Percentiles rank a stretch among this genome's conserved stretches.
These are phyloP conservation scores for Sarocladium strictum DNA, from an alignment of 2,329 filamentous ascomycete genomes.

Conservation along the genomic window DNA sequence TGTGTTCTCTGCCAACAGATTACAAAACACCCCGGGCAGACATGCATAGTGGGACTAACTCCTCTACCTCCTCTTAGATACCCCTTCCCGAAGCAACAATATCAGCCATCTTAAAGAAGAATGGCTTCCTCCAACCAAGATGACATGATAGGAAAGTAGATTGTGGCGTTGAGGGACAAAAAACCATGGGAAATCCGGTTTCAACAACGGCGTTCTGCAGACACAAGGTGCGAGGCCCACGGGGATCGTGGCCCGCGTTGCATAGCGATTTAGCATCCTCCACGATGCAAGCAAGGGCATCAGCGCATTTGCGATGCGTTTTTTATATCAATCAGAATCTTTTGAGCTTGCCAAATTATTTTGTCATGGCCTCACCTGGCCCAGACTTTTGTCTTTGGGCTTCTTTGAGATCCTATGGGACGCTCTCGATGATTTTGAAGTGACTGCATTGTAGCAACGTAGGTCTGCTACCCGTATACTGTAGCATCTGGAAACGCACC, in stretches of 20 bases:
- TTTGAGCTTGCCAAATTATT: neutral
- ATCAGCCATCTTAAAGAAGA: constrained; percentile 41
- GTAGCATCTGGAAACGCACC: too few relatives aligned
- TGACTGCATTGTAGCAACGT: too few relatives aligned
- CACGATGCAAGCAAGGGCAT: constrained; percentile 27
- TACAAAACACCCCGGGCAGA: neutral
- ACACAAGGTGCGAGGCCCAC: constrained; percentile 13
- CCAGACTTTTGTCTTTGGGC: neutral
- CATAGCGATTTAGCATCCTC: constrained; percentile 34
- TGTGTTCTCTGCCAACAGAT: neutral
- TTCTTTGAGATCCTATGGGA: too few relatives aligned
- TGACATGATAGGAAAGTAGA: constrained; percentile 15
- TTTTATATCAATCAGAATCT: neutral
- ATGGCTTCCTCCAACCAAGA: constrained; percentile 9
- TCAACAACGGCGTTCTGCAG: constrained; percentile 45
- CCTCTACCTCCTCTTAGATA: constrained; percentile 46
- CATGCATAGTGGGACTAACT: constrained; percentile 8
- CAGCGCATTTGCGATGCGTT: constrained; percentile 2
- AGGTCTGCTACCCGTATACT: too few relatives aligned
- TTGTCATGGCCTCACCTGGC: neutral
- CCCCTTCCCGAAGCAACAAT: constrained; percentile 77
- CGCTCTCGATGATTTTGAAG: too few relatives aligned
- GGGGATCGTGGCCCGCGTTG: constrained; percentile 22
- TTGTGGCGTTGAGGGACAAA: constrained; percentile 34
- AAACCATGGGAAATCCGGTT: constrained; percentile 27